Conservation (phyloP, 169 alveolate genomes). For the Eimeria sp. region DNA sequence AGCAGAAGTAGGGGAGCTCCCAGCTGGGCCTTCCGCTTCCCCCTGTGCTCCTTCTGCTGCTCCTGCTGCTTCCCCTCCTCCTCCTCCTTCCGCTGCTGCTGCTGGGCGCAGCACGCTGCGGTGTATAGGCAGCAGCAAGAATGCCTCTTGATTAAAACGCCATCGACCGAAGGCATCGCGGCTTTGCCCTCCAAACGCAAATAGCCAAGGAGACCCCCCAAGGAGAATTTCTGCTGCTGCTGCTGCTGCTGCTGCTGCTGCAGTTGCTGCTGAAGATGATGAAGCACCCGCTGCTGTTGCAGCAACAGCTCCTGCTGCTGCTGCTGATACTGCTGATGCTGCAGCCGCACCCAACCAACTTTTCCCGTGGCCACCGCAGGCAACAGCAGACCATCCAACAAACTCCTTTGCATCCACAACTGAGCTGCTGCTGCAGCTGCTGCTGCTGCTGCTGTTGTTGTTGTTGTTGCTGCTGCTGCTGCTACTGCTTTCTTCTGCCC, state of each 20-base stretch:
- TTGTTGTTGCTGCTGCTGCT: neutral
- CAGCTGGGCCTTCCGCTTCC: neutral
- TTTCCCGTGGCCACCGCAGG: slow-evolving; percentile 54
- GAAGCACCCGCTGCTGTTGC: neutral
- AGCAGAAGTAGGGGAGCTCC: neutral
- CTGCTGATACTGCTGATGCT: slow-evolving; percentile 44
- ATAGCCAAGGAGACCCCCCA: slow-evolving; percentile 9
- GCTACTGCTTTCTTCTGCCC: neutral
- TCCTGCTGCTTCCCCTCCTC: neutral
- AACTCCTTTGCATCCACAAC: slow-evolving; percentile 49
- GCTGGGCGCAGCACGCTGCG: neutral
- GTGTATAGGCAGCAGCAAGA: slow-evolving; percentile 39
- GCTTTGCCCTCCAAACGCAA: slow-evolving; percentile 43
- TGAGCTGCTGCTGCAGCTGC: slow-evolving; percentile 16
- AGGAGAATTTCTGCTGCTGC: neutral
- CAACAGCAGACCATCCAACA: slow-evolving; percentile 52
- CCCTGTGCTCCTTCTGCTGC: neutral
- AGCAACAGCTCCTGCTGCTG: slow-evolving; percentile 39
- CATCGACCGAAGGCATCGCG: slow-evolving; percentile 47
- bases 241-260: slow-evolving; percentile 40
- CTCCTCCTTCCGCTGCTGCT: neutral
- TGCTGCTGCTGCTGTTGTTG: slow-evolving; percentile 46
- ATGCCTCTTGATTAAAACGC: neutral
- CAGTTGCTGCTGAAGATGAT: neutral
- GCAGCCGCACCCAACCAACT: neutral